phyloP scores from a whole-genome alignment of 768 basidiomycete genomes.

The Calocera viscosa region DNA sequence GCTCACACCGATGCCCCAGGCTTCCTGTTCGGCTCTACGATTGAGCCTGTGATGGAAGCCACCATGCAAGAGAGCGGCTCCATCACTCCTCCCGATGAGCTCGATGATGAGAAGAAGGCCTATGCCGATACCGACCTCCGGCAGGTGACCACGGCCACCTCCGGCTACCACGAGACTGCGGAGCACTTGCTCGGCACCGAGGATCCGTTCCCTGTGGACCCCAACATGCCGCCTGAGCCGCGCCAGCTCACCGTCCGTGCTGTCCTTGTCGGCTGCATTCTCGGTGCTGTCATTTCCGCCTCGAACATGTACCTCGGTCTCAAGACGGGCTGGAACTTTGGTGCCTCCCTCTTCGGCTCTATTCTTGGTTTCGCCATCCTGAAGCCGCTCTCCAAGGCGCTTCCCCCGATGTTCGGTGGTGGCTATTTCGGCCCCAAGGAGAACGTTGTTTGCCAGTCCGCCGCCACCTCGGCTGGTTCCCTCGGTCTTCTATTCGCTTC shows the following conservation, averaged over 20 bases:
- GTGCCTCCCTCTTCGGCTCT: slow-evolving; percentile 49
- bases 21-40: neutral
- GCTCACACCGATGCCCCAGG: neutral
- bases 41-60: neutral
- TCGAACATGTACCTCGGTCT: slow-evolving; percentile 52
- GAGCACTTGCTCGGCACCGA: slow-evolving; percentile 13
- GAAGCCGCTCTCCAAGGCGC: slow-evolving; percentile 40
- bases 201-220: slow-evolving; percentile 43
- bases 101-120: slow-evolving; percentile 1
- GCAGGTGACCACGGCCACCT: neutral
- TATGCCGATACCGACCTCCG: slow-evolving; percentile 3
- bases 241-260: slow-evolving; percentile 25
- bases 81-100: neutral
- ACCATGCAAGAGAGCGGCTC: neutral
- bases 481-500: slow-evolving; percentile 43
- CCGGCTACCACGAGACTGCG: neutral
- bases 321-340: slow-evolving; percentile 58
- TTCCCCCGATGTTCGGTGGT: slow-evolving; percentile 39
- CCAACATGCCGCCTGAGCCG: slow-evolving; percentile 36
- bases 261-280: slow-evolving; percentile 37
- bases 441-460: slow-evolving; percentile 50
- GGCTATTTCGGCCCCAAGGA: slow-evolving; percentile 53
- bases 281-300: slow-evolving; percentile 46
- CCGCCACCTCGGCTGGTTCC: slow-evolving; percentile 35
- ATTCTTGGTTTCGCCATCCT: slow-evolving; percentile 52